A percentile compares a stretch with the other conserved stretches of the same genome.
phyloP scores from a whole-genome alignment of 306 rosid genomes.

The Herpetospermum pedunculosum region DNA sequence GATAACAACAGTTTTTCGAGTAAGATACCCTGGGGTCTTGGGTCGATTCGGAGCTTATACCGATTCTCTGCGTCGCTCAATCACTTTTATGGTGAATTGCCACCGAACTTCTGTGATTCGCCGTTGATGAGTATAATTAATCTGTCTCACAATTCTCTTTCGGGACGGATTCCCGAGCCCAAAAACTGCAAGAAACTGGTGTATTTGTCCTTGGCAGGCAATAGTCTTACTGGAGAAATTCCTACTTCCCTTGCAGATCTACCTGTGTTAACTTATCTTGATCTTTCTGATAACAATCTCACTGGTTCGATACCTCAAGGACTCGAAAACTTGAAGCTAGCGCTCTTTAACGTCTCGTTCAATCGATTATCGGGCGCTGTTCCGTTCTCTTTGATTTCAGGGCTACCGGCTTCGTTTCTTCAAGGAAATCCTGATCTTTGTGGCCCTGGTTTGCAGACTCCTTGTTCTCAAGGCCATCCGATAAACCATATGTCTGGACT shows the following conservation, averaged over 20 bases:
- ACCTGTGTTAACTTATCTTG: slow-evolving; percentile 91
- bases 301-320: slow-evolving; percentile 77
- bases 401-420: slow-evolving; percentile 89
- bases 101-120: slow-evolving; percentile 78
- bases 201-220: slow-evolving; percentile 71
- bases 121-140: slow-evolving; percentile 95
- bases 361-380: slow-evolving; percentile 80
- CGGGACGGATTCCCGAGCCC: slow-evolving; percentile 67
- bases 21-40: slow-evolving; percentile 68
- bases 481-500: slow-evolving; percentile 32
- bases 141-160: slow-evolving; percentile 76
- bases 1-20: slow-evolving; percentile 67
- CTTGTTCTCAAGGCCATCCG: slow-evolving; percentile 53
- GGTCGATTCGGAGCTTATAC: slow-evolving; percentile 62
- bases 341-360: slow-evolving; percentile 87
- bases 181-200: slow-evolving; percentile 72
- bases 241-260: slow-evolving; percentile 65
- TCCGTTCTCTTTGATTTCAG: slow-evolving; percentile 71
- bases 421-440: slow-evolving; percentile 86
- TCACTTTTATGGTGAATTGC: slow-evolving; percentile 61
- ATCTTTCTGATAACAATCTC: slow-evolving; percentile 86
- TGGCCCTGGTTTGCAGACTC: slow-evolving; percentile 66
- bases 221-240: slow-evolving; percentile 59
- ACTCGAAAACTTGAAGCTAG: slow-evolving; percentile 89
- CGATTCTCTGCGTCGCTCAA: slow-evolving; percentile 91